Evolutionary conservation across 495 filamentous ascomycete species (phyloP), one percentile per base, ranked within the genome.

Genomic region (Aspergillus incahuasiensis): DNA sequence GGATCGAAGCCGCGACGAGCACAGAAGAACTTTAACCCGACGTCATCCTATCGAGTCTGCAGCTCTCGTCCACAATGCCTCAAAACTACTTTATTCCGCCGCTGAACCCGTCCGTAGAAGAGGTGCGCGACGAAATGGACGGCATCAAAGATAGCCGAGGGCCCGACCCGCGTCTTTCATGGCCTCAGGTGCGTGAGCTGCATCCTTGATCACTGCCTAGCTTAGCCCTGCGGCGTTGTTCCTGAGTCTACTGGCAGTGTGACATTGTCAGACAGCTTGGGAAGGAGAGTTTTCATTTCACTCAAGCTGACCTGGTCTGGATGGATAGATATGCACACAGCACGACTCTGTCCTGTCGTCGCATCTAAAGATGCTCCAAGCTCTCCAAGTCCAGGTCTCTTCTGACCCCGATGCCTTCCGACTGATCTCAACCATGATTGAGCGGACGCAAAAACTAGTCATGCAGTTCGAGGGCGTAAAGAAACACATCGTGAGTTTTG

Each of bases 401-500:
- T 48, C 57, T 6, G 65, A 69, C 42, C 54, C 34, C 9, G 66
- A 73, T 34, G 58, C 61, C 2, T 63, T 55, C 18, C 65, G 61
- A 20, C 47, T 68, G 6, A 48, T 76, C 6, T 61, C 69, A 0
- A 50, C 64, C 6, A 75, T 78, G 68, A 43, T 73, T 19, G 68
- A 69, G 24, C 73, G 63, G 60, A 73, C 74, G 6, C 56, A 71
- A 16, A 67, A 68, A 39, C 56, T 73, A 24, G 60, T 72, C 39
- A 61, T 63, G 13, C 68, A 78, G 35, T 70, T 68, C 25, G 62
- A 69, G n/a, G 24, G 68, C 7, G 43, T 72, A 22, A 64, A 68
- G 42, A 65, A 66, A n/a, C 55, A 68, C 15, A 55, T 74, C 45
- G 74, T 76, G 30, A 56, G 73, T 68, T 15, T 19, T 11, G 5